Evolutionary conservation across 768 basidiomycete genomes (phyloP).

Genomic region (Heimioporus sp.): DNA sequence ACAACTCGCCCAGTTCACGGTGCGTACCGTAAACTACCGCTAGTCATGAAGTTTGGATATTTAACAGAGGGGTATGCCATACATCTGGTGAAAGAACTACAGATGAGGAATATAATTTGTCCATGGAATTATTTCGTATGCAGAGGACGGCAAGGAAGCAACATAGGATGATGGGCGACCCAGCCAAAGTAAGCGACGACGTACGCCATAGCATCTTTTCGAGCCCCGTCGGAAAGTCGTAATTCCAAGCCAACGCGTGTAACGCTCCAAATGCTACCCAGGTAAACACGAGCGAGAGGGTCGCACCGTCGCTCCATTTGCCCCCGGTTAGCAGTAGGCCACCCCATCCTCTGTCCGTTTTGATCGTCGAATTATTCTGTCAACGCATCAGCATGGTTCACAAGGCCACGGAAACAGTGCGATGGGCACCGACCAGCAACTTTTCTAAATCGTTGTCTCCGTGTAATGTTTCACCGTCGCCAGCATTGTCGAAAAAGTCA

Average conservation of each 20-base stretch:
- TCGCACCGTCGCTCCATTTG: neutral
- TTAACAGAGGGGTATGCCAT: too few species aligned
- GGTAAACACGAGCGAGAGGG: neutral
- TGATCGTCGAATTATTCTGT: neutral
- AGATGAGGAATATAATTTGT: neutral
- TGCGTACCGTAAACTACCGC: too few species aligned
- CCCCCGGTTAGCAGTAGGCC: too few species aligned
- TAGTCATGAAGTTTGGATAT: too few species aligned
- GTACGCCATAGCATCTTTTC: constrained; percentile 1
- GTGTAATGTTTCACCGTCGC: neutral
- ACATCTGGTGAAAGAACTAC: neutral
- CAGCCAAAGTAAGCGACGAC: neutral
- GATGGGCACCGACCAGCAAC: neutral
- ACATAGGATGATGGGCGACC: neutral
- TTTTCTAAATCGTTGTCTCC: neutral
- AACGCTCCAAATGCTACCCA: neutral
- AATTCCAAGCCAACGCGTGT: constrained; percentile 1
- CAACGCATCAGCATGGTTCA: neutral
- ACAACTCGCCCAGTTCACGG: too few species aligned
- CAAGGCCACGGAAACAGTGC: too few species aligned
- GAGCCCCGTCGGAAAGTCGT: neutral
- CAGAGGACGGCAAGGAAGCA: neutral
- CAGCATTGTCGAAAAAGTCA: neutral
- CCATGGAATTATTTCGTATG: neutral
- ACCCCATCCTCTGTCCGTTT: neutral